Conservation (phyloP, 768 basidiomycete genomes). For the Boletellus emodensis region DNA sequence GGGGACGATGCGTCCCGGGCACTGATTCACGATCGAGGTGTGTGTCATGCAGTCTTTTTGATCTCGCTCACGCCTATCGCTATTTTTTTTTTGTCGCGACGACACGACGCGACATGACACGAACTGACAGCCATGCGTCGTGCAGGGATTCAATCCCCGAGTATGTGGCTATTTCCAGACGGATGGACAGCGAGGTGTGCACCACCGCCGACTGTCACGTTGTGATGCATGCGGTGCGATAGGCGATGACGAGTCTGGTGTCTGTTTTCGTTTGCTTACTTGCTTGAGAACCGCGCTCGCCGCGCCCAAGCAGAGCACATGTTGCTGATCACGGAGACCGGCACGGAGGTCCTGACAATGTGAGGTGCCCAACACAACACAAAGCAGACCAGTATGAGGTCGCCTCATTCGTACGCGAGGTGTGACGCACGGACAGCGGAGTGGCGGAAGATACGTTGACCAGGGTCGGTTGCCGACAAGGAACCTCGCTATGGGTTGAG, state of each 20-base stretch:
- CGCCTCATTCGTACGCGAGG: too few species aligned
- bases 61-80: too few species aligned
- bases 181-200: constrained; percentile 87
- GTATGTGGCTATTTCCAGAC: constrained; percentile 84
- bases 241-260: too few species aligned
- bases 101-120: too few species aligned
- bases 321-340: constrained; percentile 74
- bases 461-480: too few species aligned
- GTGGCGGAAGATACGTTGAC: too few species aligned
- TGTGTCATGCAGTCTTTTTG: neutral
- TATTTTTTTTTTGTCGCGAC: too few species aligned
- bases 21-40: constrained; percentile 93
- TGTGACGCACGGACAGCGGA: too few species aligned
- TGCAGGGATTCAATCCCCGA: constrained; percentile 66
- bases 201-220: neutral
- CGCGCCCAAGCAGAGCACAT: constrained; percentile 88
- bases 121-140: constrained; percentile 65
- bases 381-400: too few species aligned
- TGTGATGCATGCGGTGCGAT: too few species aligned
- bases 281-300: constrained; percentile 76
- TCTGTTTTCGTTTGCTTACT: neutral
- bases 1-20: constrained; percentile 75
- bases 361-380: constrained; percentile 9
- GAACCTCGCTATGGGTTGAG: too few species aligned
- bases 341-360: constrained; percentile 73